Percentiles rank a stretch among this genome's conserved stretches.
phyloP scores from a whole-genome alignment of 2,329 filamentous ascomycete species.

The Hysterium pulicare region DNA sequence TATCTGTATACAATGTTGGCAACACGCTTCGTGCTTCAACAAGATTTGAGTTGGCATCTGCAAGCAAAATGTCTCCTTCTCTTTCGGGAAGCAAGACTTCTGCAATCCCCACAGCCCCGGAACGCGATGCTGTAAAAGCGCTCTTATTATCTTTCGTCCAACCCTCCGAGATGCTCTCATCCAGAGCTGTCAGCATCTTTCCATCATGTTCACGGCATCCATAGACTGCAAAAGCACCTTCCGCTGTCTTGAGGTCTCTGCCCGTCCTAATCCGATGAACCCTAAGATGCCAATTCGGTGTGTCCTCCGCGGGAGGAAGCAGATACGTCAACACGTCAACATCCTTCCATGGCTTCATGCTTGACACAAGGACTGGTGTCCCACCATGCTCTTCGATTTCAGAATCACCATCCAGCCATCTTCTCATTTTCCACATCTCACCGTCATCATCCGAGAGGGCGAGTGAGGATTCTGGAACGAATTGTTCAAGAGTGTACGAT shows the following conservation, averaged over 20 bases:
- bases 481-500: constrained; percentile 71
- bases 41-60: constrained; percentile 76
- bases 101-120: constrained; percentile 51
- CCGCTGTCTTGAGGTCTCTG: constrained; percentile 65
- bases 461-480: constrained; percentile 70
- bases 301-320: constrained; percentile 56
- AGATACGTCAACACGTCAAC: constrained; percentile 64
- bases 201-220: constrained; percentile 59
- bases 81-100: constrained; percentile 44
- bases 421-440: constrained; percentile 75
- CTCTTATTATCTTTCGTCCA: constrained; percentile 22
- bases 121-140: constrained; percentile 47
- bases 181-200: constrained; percentile 47
- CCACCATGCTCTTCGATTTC: constrained; percentile 56
- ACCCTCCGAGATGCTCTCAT: constrained; percentile 41
- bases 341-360: constrained; percentile 69
- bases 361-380: constrained; percentile 61
- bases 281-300: constrained; percentile 65
- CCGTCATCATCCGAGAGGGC: constrained; percentile 74
- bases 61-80: constrained; percentile 64
- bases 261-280: constrained; percentile 59
- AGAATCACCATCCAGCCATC: constrained; percentile 60
- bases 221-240: constrained; percentile 70
- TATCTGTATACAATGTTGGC: constrained; percentile 63
- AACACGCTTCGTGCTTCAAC: constrained; percentile 69